These are phyloP conservation scores for Leccinum griseonigrum DNA, from an alignment of 1,284 basidiomycete genomes.

Conservation along the genomic window DNA sequence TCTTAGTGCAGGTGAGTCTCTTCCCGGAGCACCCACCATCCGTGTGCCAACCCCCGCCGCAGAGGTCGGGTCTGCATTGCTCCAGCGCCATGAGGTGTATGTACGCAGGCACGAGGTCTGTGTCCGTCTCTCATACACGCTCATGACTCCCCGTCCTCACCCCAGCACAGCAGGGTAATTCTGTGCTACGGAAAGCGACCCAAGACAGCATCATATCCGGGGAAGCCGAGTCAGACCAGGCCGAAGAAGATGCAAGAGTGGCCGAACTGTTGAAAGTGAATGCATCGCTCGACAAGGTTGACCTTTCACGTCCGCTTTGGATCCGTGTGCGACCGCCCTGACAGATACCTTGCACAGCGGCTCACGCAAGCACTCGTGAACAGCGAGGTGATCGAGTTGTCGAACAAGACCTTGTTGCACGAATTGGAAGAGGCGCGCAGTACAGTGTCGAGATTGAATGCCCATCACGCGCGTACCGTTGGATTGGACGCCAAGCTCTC, in stretches of 20 bases:
- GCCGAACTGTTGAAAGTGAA: slow-evolving; percentile 56
- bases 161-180: slow-evolving; percentile 17
- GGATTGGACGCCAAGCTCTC: slow-evolving; percentile 71
- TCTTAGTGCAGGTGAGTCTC: slow-evolving; percentile 74
- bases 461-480: slow-evolving; percentile 65
- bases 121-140: slow-evolving; percentile 17
- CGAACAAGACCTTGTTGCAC: slow-evolving; percentile 70
- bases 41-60: slow-evolving; percentile 10
- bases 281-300: slow-evolving; percentile 64
- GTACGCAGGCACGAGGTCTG: slow-evolving; percentile 69
- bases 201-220: slow-evolving; percentile 10
- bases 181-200: slow-evolving; percentile 13
- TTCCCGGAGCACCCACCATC: background rate
- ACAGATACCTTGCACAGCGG: slow-evolving; percentile 44
- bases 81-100: slow-evolving; percentile 85
- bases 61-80: slow-evolving; percentile 91
- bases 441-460: slow-evolving; percentile 65
- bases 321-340: slow-evolving; percentile 3
- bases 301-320: slow-evolving; percentile 8
- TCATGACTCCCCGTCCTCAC: slow-evolving; percentile 12
- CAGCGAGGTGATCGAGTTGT: slow-evolving; percentile 78
- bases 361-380: slow-evolving; percentile 81
- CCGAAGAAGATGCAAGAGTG: slow-evolving; percentile 35
- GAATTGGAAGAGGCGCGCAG: slow-evolving; percentile 79
- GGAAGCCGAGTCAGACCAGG: slow-evolving; percentile 17